Evolutionary conservation across 192 early-diverging fungal genomes (phyloP), one percentile per base, ranked within the genome.

Genomic region (Backusella psychrophila): DNA sequence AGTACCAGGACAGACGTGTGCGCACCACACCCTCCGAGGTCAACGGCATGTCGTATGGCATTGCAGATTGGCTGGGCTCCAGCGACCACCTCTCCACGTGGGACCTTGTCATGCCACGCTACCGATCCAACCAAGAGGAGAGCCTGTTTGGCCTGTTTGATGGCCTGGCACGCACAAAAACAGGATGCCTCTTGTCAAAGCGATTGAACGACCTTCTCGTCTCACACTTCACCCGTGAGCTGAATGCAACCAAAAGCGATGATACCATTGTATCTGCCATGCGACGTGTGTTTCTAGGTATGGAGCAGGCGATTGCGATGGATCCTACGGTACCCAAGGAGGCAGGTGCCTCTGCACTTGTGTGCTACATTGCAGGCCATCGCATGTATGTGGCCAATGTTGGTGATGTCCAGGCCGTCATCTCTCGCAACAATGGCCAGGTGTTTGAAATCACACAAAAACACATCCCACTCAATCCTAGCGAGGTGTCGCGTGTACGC

Each of bases 111-210:
- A 88, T 93, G 78, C 93, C 96, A 8, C 87, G 92, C 49, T 94
- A 96, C 76, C 85, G 94, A 42, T 91, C 88, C 49, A 84, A 90
- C 12, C 93, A 95, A 31, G 94, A 97, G 73, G 96, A 97, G 77
- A 92, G 91, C 42, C 73, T 97, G 0, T 96, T 97, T 87, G 96
- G 93, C 7, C 76, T 97, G 4, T 97, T 96, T 83, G 94, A 97
- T 74, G 93, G 93, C 14, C 80, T 88, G 31, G 87, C 80, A 69
- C 69, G 81, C 75, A 41, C 88, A 63, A 81, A 93, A 76, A 63
- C 72, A 14, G 85, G 89, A 29, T 81, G 83, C 44, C 82, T 79
- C 36, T 84, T 91, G 34, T 87, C 88, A 1, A 91, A 89, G 52
- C 90, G 93, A 53, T 82, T 96, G 26, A 91, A 92, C 73, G 94